Evolutionary conservation across 1,284 basidiomycete genomes (phyloP), one percentile per base, ranked within the genome.

Genomic region (Cerioporus squamosus): DNA sequence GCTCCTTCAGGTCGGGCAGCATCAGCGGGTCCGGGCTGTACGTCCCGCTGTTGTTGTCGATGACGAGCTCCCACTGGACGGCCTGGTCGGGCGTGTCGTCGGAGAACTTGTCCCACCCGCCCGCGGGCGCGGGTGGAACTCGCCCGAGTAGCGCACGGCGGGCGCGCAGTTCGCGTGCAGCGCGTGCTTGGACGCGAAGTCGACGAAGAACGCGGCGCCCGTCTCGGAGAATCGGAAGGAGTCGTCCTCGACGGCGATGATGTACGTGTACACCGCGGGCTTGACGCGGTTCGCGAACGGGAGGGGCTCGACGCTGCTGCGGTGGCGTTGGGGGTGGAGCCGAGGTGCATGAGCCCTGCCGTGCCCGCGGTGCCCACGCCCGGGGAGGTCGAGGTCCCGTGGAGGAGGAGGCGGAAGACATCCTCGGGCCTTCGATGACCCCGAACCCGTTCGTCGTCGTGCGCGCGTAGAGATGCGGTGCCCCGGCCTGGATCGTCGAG

Each of bases 41-140:
- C 49, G 88, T 91, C 39, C 89, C 89, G 60, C 84, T 87, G 68
- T 90, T 90, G 67, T 91, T 91, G 70, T 91, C 89, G 66, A 91
- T 81, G 51, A 90, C 86, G 43, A 91, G 70, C 71, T 91, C 87
- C 90, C 90, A 91, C 39, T 77, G 67, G 42, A 85, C 81, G 5
- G 78, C 72, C 3, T 78, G 77, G 66, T 90, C 90, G 1, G 70
- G 67, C 1, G 68, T 78, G 33, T 72, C 74, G 62, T 90, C 88
- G 47, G 66, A 74, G 74, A 91, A 90, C 52, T 69, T 72, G 48
- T 75, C 79, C 89, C 90, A 91, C 0, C 88, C 88, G 29, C 86
- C 83, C 44, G 73, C 75, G 1, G 89, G 8, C 89, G 79, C n/a
- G 85, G 86, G 70, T 91, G 89, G 70, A 91, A 91, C 74, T 91